Evolutionary conservation across 805 yeast genomes (phyloP).

Genomic region (Kluyveromyces dobzhanskii): DNA sequence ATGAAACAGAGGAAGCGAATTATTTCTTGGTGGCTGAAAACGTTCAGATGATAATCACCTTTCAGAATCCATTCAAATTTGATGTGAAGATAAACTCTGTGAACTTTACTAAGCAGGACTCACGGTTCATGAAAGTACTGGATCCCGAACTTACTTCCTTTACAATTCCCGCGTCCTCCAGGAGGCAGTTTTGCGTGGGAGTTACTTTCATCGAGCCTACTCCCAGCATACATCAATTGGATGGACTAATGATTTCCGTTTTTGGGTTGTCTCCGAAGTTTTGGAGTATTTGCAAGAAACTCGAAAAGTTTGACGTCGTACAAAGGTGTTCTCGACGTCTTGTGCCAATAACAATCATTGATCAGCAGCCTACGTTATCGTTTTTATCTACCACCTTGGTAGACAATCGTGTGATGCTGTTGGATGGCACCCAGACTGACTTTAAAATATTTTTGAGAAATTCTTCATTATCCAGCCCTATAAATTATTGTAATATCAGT

Average conservation of each 20-base stretch:
- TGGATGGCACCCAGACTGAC: conserved; percentile 23
- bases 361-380: neutral
- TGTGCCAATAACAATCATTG: neutral
- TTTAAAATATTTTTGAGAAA: conserved; percentile 19
- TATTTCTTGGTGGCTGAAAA: conserved; percentile 50
- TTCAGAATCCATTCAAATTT: conserved; percentile 78
- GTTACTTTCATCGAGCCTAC: conserved; percentile 16
- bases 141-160: conserved; percentile 14
- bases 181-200: conserved; percentile 29
- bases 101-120: conserved; percentile 28
- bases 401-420: conserved; percentile 15
- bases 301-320: neutral
- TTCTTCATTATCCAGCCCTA: conserved; percentile 19
- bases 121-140: conserved; percentile 20
- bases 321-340: neutral
- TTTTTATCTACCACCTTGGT: neutral
- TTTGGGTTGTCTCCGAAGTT: conserved; percentile 15
- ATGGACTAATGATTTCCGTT: conserved; percentile 16
- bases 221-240: conserved; percentile 7
- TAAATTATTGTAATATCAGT: conserved; percentile 19
- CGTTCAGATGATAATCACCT: conserved; percentile 43
- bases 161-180: conserved; percentile 32
- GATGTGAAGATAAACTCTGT: conserved; percentile 53
- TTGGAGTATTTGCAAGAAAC: conserved; percentile 11
- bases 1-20: conserved; percentile 11